Evolutionary conservation across 331 rosid genomes (phyloP).

Genomic region (Quercus lobata): DNA sequence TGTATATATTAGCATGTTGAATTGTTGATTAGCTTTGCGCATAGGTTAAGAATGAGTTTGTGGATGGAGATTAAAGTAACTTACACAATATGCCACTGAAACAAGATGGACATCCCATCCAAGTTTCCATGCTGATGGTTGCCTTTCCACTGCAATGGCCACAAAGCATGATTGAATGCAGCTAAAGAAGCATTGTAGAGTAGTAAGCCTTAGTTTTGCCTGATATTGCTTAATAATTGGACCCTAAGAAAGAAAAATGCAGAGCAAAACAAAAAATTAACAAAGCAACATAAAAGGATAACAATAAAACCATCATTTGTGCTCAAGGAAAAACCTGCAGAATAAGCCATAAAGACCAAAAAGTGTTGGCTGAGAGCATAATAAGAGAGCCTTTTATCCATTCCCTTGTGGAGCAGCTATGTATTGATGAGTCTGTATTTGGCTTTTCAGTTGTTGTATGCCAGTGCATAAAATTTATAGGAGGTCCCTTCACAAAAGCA

Average conservation of each 20-base stretch:
- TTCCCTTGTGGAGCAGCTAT: constrained; percentile 32
- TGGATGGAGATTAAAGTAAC: constrained; percentile 7
- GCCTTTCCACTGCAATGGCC: constrained; percentile 61
- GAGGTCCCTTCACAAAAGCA: constrained; percentile 79
- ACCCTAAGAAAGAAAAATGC: constrained; percentile 36
- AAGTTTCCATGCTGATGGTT: constrained; percentile 79
- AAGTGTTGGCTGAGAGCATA: constrained; percentile 76
- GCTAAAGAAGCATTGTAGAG: constrained; percentile 72
- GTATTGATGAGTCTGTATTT: neutral
- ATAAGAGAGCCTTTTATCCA: constrained; percentile 60
- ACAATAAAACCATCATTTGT: neutral
- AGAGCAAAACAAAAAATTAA: neutral
- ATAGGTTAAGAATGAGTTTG: neutral
- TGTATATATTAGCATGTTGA: neutral
- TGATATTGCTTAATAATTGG: constrained; percentile 64
- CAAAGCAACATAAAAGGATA: neutral
- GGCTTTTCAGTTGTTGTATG: constrained; percentile 20
- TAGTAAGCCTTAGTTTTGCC: constrained; percentile 73
- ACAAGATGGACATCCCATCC: constrained; percentile 89
- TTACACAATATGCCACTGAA: constrained; percentile 85
- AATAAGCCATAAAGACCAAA: constrained; percentile 89
- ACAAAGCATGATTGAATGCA: constrained; percentile 54
- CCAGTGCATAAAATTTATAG: constrained; percentile 47
- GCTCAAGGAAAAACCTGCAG: constrained; percentile 49
- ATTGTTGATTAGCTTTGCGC: neutral